Base-by-base conservation (phyloP, 352 stramenopile species). In the Phytophthora palmivora region DNA sequence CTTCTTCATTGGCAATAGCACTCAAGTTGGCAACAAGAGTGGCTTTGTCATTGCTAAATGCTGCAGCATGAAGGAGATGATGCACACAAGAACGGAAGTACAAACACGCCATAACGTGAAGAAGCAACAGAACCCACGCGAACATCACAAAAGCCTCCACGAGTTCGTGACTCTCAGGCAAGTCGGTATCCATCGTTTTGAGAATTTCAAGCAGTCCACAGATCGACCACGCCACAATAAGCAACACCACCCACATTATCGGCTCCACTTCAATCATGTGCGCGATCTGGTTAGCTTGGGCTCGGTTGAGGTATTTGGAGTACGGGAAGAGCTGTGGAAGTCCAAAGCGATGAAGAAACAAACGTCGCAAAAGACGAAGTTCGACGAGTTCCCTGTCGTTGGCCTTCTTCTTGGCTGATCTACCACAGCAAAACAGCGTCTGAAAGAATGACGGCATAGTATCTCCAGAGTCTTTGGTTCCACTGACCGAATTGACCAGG, bases 261-360 rank as follows among this genome's bases (percentile, higher is more conserved):
- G 86, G 71, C 50, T 89, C 57, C 10, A 92, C 80, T 19, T 92
- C 80, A 18, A 92, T 88, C 70, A 92, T 80, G 54, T 90, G 72
- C 6, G 68, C 78, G 56, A 92, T 89, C 61, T 92, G 76, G 67
- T 83, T 87, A 19, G 87, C 80, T 58, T 90, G 83, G 18, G 79
- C 80, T 21, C 86, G 74, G 18, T 66, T 64, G n/a, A 92, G 37
- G 62, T 92, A 92, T 65, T 92, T 92, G 66, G 75, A 74, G 47
- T 84, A 92, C 22, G 83, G 78, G 36, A 81, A 81, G 19, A 84
- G 67, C 63, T 84, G 63, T 0, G 78, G 78, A 3, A 87, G 56
- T 9, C 59, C 64, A 41, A 79, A 79, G 18, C 46, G 65, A 11
- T 41, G 56, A 18, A 87, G 57, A 47, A 87, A 87, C 11, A 79